Conservation (phyloP, 257 asterid species). For the Knoxia roxburghii region DNA sequence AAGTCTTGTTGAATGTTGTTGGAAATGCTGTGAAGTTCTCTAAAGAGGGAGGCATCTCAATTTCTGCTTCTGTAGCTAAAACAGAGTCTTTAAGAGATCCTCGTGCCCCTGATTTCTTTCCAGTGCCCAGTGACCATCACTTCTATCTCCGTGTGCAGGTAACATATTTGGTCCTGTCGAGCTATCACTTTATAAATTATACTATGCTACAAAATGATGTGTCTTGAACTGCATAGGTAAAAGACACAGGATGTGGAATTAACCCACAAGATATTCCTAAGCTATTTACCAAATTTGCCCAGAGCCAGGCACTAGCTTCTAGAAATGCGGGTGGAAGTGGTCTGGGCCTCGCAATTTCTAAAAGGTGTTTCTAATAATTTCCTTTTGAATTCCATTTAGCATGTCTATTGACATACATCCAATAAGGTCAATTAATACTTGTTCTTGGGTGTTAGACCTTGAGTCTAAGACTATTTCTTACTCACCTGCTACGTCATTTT, state of each 20-base stretch:
- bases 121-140: conserved; percentile 67
- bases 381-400: neutral
- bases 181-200: neutral
- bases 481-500: neutral
- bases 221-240: conserved; percentile 48
- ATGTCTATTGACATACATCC: neutral
- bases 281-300: conserved; percentile 80
- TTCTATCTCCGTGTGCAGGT: conserved; percentile 93
- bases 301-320: conserved; percentile 60
- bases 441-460: neutral
- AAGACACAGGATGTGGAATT: conserved; percentile 90
- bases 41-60: conserved; percentile 75
- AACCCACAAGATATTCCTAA: conserved; percentile 84
- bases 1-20: conserved; percentile 69
- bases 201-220: neutral
- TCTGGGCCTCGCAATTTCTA: conserved; percentile 94
- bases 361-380: conserved; percentile 44
- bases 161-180: no score
- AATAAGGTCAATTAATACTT: neutral
- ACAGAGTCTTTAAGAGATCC: conserved; percentile 72
- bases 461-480: neutral
- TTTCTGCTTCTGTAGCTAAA: conserved; percentile 75
- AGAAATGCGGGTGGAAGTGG: conserved; percentile 84
- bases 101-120: conserved; percentile 70
- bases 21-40: conserved; percentile 98